Evolutionary conservation across 2,329 filamentous ascomycete genomes (phyloP), one percentile per base, ranked within the genome.

Genomic region (Aureobasidium subglaciale): DNA sequence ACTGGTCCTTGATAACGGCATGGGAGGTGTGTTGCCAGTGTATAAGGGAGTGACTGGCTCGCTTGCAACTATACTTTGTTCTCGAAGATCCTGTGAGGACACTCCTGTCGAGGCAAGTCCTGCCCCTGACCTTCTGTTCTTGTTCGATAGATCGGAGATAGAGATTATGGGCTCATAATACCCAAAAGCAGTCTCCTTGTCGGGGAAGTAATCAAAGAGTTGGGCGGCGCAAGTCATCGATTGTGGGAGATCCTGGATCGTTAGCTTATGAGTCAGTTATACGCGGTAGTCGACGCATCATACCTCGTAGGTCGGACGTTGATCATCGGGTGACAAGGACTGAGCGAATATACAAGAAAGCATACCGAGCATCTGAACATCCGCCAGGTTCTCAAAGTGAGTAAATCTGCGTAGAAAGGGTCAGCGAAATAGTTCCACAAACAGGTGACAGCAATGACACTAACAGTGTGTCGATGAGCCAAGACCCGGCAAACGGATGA

Each of bases 351-450:
- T 73, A 59, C 80, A 83, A 4, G 82, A 81, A 34, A 85, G 68
- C 77, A 83, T 82, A n/a, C 81, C 83, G 30, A 85, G 73, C 79
- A 84, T 83, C 63, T 85, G 82, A 1, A 82, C 71, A 65, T 86
- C 81, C n/a, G 78, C 82, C 32, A 78, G 71, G 8, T 68, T 70
- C 63, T 85, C 82, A 58, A 82, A 85, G 65, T 84, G 75, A 9
- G 78, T 72, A 56, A 85, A 81, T 10, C 37, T 41, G n/a, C n/a
- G 18, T 41, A 22, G 37, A 41, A 18, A 30, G 13, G 2, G 13
- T 22, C 16, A 41, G 37, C 18, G 9, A 37, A 16, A n/a, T 7
- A 7, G n/a, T 13, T n/a, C 7, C n/a, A 7, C n/a, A 37, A n/a
- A 10, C 2, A 4, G 2, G 7, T n/a, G 7, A 16, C 15, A n/a